A percentile compares a stretch with the other conserved stretches of the same genome.
Conservation (phyloP, 208 protist species). For the Tritrichomonas foetus region DNA sequence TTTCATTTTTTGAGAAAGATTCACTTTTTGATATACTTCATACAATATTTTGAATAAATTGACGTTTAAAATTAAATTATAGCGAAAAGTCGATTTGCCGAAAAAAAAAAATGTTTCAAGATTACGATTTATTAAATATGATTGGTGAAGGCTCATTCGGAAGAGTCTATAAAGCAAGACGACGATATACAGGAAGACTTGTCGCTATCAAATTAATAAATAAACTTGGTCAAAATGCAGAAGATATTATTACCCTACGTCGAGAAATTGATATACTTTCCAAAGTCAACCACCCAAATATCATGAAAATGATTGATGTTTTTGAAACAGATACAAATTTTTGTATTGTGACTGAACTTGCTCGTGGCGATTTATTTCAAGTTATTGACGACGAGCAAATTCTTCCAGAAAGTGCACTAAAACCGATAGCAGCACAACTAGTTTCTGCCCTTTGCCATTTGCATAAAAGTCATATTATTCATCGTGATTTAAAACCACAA, state of each 20-base stretch:
- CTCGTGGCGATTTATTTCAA: conserved; percentile 57
- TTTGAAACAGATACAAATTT: too few species aligned
- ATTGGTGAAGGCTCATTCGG: conserved; percentile 97
- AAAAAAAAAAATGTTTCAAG: too few species aligned
- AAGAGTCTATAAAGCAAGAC: conserved; percentile 81
- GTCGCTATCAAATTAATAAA: conserved; percentile 93
- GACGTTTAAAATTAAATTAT: too few species aligned
- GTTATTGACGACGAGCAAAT: conserved; percentile 65
- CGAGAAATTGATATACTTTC: conserved; percentile 41
- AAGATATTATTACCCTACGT: conserved; percentile 50
- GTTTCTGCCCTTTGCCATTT: conserved; percentile 85
- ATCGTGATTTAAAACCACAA: too few species aligned
- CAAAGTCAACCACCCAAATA: conserved; percentile 69
- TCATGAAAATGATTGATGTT: conserved; percentile 86
- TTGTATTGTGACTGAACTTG: conserved; percentile 70
- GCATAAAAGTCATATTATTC: conserved; percentile 93
- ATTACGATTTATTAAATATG: neutral
- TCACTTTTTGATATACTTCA: too few species aligned
- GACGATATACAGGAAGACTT: conserved; percentile 50
- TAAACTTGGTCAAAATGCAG: conserved; percentile 83
- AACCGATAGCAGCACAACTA: conserved; percentile 82
- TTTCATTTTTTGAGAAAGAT: too few species aligned
- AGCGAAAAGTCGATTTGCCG: too few species aligned
- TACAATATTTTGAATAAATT: too few species aligned
- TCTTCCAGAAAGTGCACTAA: conserved; percentile 72